These are phyloP conservation scores for Neurospora sp. DNA, from an alignment of 495 filamentous ascomycete species.

Conservation along the genomic window DNA sequence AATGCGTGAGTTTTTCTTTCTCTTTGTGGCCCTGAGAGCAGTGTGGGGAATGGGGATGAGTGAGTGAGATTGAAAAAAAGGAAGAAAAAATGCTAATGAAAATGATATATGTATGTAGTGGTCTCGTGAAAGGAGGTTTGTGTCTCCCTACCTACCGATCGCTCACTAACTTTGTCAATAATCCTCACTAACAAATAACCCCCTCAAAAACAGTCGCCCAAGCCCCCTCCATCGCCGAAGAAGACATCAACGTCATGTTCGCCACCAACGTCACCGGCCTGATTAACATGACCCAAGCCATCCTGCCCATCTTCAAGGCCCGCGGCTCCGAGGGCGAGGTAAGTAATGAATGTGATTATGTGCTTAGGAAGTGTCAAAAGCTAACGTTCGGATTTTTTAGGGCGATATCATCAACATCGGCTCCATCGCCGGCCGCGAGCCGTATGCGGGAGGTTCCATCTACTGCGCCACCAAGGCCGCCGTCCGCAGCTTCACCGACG, in stretches of 20 bases:
- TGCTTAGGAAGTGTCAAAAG: too few species aligned
- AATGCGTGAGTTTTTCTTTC: slow-evolving; percentile 67
- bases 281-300: slow-evolving; percentile 93
- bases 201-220: slow-evolving; percentile 46
- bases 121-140: slow-evolving; percentile 23
- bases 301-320: slow-evolving; percentile 76
- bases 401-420: slow-evolving; percentile 98
- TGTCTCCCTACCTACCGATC: background rate
- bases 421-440: slow-evolving; percentile 84
- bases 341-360: too few species aligned
- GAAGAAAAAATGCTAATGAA: background rate
- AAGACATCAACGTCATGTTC: slow-evolving; percentile 84
- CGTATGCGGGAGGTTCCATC: slow-evolving; percentile 83
- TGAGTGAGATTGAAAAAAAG: background rate
- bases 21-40: background rate
- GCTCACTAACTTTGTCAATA: too few species aligned
- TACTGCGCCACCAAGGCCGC: slow-evolving; percentile 98
- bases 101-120: slow-evolving; percentile 4
- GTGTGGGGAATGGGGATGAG: background rate
- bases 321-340: slow-evolving; percentile 57
- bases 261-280: slow-evolving; percentile 87
- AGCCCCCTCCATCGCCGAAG: slow-evolving; percentile 70
- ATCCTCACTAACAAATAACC: too few species aligned
- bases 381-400: too few species aligned
- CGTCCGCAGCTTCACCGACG: slow-evolving; percentile 79